These are phyloP conservation scores for Phaseolus coccineus DNA, from an alignment of 331 rosid species.

Conservation along the genomic window DNA sequence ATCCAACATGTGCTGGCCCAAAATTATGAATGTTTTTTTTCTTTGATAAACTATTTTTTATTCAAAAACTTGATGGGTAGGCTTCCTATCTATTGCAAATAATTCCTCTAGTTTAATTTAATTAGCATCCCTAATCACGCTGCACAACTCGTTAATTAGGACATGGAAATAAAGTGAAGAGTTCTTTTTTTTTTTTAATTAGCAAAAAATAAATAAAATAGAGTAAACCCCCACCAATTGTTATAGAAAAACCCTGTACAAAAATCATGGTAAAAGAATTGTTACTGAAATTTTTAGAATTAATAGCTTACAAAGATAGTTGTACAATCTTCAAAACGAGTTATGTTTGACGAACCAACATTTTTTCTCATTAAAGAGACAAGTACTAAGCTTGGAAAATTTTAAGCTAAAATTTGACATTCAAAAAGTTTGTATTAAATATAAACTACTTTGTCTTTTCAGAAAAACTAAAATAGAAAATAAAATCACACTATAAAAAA, in stretches of 20 bases:
- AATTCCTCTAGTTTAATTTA: too few species aligned
- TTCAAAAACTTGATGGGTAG: too few species aligned
- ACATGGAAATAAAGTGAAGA: too few species aligned
- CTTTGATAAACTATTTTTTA: too few species aligned
- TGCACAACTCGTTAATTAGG: too few species aligned
- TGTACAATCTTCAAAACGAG: neutral
- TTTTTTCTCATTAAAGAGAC: neutral
- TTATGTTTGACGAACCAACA: neutral
- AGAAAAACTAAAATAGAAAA: neutral
- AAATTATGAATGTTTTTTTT: too few species aligned
- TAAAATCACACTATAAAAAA: neutral
- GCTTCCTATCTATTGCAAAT: too few species aligned
- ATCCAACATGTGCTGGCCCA: too few species aligned
- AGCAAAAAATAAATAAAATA: too few species aligned
- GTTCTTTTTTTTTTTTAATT: too few species aligned
- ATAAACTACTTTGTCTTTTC: neutral
- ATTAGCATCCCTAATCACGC: too few species aligned
- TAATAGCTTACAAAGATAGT: constrained; percentile 13
- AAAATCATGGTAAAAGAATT: neutral
- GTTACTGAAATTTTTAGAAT: neutral
- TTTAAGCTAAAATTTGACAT: neutral
- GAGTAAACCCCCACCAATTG: too few species aligned
- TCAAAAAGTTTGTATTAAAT: neutral
- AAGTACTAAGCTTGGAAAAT: neutral
- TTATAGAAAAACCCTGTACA: neutral